Evolutionary conservation across 441 rosid species (phyloP), one percentile per base, ranked within the genome.

Genomic region (Mallotus repandus): DNA sequence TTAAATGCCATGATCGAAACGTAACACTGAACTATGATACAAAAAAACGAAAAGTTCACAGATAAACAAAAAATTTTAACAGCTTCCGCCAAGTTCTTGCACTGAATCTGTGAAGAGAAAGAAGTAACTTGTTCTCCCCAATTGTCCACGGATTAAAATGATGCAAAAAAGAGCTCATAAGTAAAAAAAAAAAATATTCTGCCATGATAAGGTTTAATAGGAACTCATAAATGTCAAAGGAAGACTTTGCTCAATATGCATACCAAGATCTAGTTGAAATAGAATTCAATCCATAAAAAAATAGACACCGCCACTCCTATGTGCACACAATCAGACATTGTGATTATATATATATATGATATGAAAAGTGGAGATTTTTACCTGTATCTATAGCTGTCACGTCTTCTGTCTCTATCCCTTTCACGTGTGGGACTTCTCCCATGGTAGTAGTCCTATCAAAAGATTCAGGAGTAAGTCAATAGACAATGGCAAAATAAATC

Each of bases 371-470:
- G 52, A 16, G 25, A 32, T 10, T 48, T 46, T 41, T 81, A 89
- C 98, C 97, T 89, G 84, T 91, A 76, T 72, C 92, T 84, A 14
- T 75, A 72, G 38, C 89, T 85, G 64, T 91, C 97, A 0, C 86
- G 95, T 71, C 89, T 84, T 0, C 91, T 86, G 43, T 94, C 96
- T 75, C 97, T 81, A 38, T 92, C 97, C 76, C 92, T 89, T 66
- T 88, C 98, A 79, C 89, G 86, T 66, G 81, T 80, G 38, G 98
- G 97, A 76, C 95, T 95, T 84, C 92, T 83, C 46, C 83, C 85
- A 48, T 87, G 96, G 77, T 85, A 82, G 63, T 91, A 77, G 78
- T 89, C 97, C 98, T 93, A 87, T 57, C n/a, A 50, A 69, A 57
- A 77, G 32, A 56, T 68, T 18, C 32, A 70, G 50, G 54, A 73